These are phyloP conservation scores for Abortiporus biennis DNA, from an alignment of 1,284 basidiomycete genomes.

Conservation along the genomic window DNA sequence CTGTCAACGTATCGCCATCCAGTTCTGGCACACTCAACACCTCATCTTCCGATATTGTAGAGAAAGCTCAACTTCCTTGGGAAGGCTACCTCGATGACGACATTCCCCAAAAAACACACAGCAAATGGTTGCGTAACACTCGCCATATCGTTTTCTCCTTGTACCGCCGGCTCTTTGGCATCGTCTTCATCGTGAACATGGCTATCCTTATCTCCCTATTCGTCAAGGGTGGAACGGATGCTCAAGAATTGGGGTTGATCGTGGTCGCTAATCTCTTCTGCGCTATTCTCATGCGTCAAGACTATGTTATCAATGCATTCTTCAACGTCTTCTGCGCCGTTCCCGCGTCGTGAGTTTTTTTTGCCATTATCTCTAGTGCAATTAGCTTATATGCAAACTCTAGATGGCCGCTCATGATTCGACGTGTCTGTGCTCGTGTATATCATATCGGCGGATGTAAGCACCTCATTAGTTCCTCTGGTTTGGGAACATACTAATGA, in stretches of 20 bases:
- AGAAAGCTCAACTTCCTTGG: slow-evolving; percentile 32
- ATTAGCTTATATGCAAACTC: not conserved
- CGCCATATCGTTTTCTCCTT: slow-evolving; percentile 49
- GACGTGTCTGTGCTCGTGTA: slow-evolving; percentile 45
- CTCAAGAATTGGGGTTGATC: slow-evolving; percentile 40
- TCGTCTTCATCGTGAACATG: slow-evolving; percentile 51
- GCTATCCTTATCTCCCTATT: slow-evolving; percentile 42
- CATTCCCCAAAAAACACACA: slow-evolving; percentile 44
- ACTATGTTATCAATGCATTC: slow-evolving; percentile 52
- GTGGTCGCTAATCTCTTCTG: slow-evolving; percentile 48
- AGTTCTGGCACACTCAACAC: slow-evolving; percentile 13
- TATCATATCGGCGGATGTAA: slow-evolving; percentile 50
- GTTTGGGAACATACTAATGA: slow-evolving; percentile 3
- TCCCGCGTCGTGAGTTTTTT: slow-evolving; percentile 35
- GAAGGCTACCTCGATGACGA: slow-evolving; percentile 45
- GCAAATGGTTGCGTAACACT: slow-evolving; percentile 41
- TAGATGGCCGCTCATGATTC: slow-evolving; percentile 50
- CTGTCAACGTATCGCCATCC: slow-evolving; percentile 2
- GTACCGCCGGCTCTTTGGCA: slow-evolving; percentile 51
- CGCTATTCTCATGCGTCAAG: slow-evolving; percentile 56
- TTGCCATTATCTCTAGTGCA: not conserved
- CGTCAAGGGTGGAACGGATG: slow-evolving; percentile 32
- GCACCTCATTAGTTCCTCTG: slow-evolving; percentile 10
- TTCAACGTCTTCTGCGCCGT: slow-evolving; percentile 46
- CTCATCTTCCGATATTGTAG: slow-evolving; percentile 8